Evolutionary conservation across 2,329 filamentous ascomycete species (phyloP).

Genomic region (Claviceps sp.): DNA sequence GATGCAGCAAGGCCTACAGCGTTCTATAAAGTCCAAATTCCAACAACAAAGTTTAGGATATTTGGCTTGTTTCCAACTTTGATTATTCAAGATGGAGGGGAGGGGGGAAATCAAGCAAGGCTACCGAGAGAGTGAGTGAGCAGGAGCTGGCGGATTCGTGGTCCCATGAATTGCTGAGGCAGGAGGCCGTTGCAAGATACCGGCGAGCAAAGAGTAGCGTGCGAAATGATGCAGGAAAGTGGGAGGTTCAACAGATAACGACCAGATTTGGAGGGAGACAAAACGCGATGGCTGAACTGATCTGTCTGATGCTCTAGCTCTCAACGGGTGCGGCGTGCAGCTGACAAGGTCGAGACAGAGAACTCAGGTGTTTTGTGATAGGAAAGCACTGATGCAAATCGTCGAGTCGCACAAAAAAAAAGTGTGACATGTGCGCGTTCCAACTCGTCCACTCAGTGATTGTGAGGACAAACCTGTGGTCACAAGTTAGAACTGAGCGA

Average conservation of each 20-base stretch:
- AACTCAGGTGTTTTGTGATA: not conserved
- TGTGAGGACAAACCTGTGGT: not conserved
- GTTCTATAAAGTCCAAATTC: not conserved
- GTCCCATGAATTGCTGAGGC: not conserved
- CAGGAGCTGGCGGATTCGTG: slow-evolving; percentile 1
- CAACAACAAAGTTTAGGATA: not conserved
- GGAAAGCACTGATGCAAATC: slow-evolving; percentile 1
- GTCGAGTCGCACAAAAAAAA: slow-evolving; percentile 2
- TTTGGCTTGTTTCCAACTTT: not conserved
- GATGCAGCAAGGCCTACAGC: not conserved
- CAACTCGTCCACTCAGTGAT: not conserved
- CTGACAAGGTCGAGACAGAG: slow-evolving; percentile 6
- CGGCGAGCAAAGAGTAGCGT: not conserved
- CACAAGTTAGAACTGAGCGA: not conserved
- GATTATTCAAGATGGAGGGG: not conserved
- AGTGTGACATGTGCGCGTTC: slow-evolving; percentile 6
- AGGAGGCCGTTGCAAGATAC: not conserved
- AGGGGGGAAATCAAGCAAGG: not conserved
- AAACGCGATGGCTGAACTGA: not conserved
- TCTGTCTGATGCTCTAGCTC: not conserved
- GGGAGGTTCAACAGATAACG: slow-evolving; percentile 2
- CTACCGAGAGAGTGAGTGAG: not conserved
- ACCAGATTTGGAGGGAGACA: not conserved
- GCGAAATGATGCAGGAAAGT: not conserved
- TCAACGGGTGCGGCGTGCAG: not conserved